Base-by-base conservation (phyloP, 2,329 filamentous ascomycete species). In the Colletotrichum chrysophilum region DNA sequence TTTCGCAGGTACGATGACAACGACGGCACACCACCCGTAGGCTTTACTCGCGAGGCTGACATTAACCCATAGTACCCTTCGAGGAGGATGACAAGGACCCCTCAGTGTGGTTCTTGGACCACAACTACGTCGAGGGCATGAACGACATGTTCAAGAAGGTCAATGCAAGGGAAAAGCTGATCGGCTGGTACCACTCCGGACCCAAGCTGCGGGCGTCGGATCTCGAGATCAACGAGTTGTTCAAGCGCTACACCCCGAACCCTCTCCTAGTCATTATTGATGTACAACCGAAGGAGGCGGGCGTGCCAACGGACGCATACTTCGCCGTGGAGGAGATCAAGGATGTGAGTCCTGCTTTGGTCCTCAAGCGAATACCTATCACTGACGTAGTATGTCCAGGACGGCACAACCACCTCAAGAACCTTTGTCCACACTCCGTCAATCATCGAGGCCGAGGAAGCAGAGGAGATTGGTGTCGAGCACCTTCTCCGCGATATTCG, bases 111-210 rank as follows among this genome's bases (percentile, higher is more conserved):
- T 99, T 98, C 85, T 88, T 99, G 79, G 97, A 99, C 85, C 97
- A 99, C 91, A 98, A 98, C 91, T 99, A 98, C 83, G 95, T 99
- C 86, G 97, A 99, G 87, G 95, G 94, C 80, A 99, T 99, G 97
- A 98, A 97, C 88, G 97, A 98, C 86, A 99, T 99, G 97, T 99
- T 99, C 91, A 99, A 99, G 90, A 98, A 98, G 89, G 96, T 99
- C 90, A 99, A 99, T 88, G 97, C 97, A 77, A 91, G 95, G 78
- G 97, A 99, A 89, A 98, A 98, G 92, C 91, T 99, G 85, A 97
- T 99, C 90, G 97, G 97, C 83, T 99, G 97, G 97, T 99, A 99
- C 87, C 97, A 99, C 87, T 98, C 97, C 24, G 97, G 97, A 56
- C 97, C 97, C 52, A 99, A 98, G 90, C 90, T 99, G 82, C 93